Evolutionary conservation across 441 rosid genomes (phyloP).

Genomic region (Erodium moschatum): DNA sequence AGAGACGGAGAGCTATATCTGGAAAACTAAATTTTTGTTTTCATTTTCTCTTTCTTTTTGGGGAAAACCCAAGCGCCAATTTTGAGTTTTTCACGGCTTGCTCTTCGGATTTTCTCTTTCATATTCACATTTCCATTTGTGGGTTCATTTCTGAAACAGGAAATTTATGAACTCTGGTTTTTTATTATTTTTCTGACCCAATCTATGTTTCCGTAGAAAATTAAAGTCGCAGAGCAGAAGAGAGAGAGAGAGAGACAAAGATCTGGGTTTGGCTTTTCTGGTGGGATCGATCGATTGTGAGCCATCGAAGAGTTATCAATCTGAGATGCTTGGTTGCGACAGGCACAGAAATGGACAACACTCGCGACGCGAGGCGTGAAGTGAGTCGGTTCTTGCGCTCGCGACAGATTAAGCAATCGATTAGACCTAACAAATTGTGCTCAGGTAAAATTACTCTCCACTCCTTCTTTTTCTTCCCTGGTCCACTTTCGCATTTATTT

Average conservation of each 20-base stretch:
- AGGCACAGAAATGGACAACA: conserved; percentile 45
- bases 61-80: conserved; percentile 23
- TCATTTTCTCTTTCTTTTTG: conserved; percentile 21
- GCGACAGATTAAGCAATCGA: conserved; percentile 37
- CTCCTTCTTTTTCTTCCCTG: background rate
- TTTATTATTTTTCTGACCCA: conserved; percentile 1
- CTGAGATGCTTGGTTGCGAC: conserved; percentile 10
- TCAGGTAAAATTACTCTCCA: conserved; percentile 32
- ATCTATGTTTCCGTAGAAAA: background rate
- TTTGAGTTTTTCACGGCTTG: conserved; percentile 20
- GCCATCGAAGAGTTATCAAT: conserved; percentile 23
- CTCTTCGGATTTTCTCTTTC: conserved; percentile 15
- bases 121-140: background rate
- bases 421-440: conserved; percentile 28
- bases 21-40: conserved; percentile 12
- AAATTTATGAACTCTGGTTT: conserved; percentile 5
- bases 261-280: conserved; percentile 26
- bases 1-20: conserved; percentile 23
- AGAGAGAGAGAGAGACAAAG: conserved; percentile 20
- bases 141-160: conserved; percentile 8
- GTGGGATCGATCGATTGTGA: conserved; percentile 13
- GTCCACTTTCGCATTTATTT: conserved; percentile 8
- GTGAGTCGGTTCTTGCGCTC: conserved; percentile 35
- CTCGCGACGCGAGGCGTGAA: conserved; percentile 50
- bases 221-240: conserved; percentile 9